Conservation (phyloP, 805 yeast genomes). For the Saccharomycopsis guyanensis region DNA sequence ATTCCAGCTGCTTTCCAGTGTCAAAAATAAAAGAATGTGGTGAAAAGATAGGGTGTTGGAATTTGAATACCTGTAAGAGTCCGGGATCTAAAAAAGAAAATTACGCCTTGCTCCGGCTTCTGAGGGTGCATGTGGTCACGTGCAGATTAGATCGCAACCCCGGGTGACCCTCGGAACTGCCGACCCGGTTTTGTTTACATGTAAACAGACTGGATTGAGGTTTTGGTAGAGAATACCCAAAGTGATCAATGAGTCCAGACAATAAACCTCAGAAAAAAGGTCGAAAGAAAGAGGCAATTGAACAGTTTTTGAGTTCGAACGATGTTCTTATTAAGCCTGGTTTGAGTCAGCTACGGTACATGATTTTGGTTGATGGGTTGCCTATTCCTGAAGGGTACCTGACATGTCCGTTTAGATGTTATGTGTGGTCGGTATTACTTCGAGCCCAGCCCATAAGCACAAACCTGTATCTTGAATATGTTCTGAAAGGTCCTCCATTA, state of each 20-base stretch:
- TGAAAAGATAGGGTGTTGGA: no score
- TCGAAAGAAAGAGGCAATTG: constrained; percentile 46
- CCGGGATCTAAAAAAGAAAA: no score
- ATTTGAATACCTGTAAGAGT: no score
- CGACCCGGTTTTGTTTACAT: background rate
- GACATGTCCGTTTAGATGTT: constrained; percentile 36
- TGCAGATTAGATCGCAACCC: background rate
- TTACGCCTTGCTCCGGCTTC: background rate
- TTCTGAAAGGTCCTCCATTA: constrained; percentile 50
- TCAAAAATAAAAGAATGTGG: no score
- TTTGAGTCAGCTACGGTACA: constrained; percentile 46
- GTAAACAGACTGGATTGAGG: no score
- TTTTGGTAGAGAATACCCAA: no score
- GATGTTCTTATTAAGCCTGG: constrained; percentile 42
- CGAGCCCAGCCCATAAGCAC: constrained; percentile 53
- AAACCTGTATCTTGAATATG: constrained; percentile 44
- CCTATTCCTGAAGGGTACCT: constrained; percentile 19
- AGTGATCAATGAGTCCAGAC: no score
- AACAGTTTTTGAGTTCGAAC: constrained; percentile 37
- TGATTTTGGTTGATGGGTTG: constrained; percentile 42
- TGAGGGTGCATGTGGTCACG: background rate
- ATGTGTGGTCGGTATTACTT: constrained; percentile 75
- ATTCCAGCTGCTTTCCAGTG: no score
- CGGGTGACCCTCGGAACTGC: background rate
- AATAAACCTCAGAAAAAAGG: constrained; percentile 25